These are phyloP conservation scores for Sarocladiaceae sp. DNA, from an alignment of 2,329 filamentous ascomycete genomes.

Conservation along the genomic window DNA sequence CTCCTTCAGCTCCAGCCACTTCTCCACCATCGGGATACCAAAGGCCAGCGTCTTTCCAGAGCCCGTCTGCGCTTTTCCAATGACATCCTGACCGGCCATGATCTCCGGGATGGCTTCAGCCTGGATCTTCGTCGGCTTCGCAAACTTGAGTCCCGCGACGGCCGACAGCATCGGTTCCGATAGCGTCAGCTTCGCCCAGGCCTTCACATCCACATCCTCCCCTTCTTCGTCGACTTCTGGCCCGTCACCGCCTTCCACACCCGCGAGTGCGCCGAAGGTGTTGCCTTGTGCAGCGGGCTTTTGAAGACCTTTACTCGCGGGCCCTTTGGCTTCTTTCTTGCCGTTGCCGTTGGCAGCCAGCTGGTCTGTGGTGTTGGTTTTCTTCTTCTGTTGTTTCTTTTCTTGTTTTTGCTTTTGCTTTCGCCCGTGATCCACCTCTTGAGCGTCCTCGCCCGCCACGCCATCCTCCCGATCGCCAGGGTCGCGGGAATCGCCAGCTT, in stretches of 20 bases:
- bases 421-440: constrained; percentile 22
- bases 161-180: constrained; percentile 66
- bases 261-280: constrained; percentile 48
- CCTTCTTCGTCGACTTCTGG: constrained; percentile 43
- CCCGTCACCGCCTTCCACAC: constrained; percentile 42
- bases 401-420: constrained; percentile 20
- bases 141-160: constrained; percentile 73
- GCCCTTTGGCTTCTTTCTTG: constrained; percentile 24
- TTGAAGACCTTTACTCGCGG: constrained; percentile 28
- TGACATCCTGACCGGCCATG: constrained; percentile 76
- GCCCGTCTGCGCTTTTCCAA: constrained; percentile 93
- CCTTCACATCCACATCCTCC: constrained; percentile 55
- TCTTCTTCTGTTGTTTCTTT: constrained; percentile 20
- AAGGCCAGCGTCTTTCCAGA: constrained; percentile 97
- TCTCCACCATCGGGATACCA: constrained; percentile 85
- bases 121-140: constrained; percentile 78
- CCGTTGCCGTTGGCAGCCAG: constrained; percentile 13
- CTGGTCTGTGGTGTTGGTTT: constrained; percentile 16
- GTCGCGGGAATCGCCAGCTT: constrained; percentile 26
- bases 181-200: constrained; percentile 70
- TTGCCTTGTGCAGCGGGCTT: constrained; percentile 36
- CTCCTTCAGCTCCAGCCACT: constrained; percentile 55
- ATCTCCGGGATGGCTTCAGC: constrained; percentile 73
- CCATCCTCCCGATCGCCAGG: constrained; percentile 23
- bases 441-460: constrained; percentile 22